Conservation (phyloP, 805 yeast species). For the Pichia nakasei region DNA sequence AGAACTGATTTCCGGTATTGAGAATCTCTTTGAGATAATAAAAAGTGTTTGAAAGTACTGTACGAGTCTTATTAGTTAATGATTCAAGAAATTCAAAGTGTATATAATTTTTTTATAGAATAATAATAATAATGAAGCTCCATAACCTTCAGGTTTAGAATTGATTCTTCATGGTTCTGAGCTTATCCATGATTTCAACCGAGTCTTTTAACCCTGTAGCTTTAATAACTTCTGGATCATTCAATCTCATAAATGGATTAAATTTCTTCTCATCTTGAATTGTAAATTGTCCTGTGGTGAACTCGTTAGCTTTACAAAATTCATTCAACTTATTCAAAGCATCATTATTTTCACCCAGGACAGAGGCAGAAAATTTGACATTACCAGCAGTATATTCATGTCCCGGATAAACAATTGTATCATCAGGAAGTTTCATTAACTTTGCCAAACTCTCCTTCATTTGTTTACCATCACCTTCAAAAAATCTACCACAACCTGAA, state of each 20-base stretch:
- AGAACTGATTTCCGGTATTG: constrained; percentile 61
- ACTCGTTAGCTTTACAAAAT: constrained; percentile 47
- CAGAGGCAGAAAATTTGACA: constrained; percentile 64
- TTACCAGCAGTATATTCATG: constrained; percentile 91
- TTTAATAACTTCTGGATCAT: constrained; percentile 51
- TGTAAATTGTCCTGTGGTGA: constrained; percentile 81
- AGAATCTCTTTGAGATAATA: constrained; percentile 43
- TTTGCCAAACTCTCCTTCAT: constrained; percentile 67
- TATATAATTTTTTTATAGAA: too few species aligned
- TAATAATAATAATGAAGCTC: too few species aligned
- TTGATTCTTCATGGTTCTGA: constrained; percentile 72
- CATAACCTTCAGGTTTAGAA: constrained; percentile 29
- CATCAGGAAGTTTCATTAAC: constrained; percentile 54
- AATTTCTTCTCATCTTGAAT: constrained; percentile 70
- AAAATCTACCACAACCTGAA: constrained; percentile 95
- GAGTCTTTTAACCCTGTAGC: constrained; percentile 46
- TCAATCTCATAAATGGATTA: constrained; percentile 84
- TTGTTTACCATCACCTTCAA: constrained; percentile 79
- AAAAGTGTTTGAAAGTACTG: constrained; percentile 7
- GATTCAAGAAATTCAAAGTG: too few species aligned
- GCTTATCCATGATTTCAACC: constrained; percentile 55
- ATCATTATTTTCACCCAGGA: constrained; percentile 37
- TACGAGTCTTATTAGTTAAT: too few species aligned
- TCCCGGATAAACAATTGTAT: constrained; percentile 80
- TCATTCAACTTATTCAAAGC: constrained; percentile 48